A percentile compares a stretch with the other conserved stretches of the same genome.
Evolutionary conservation across 1,284 basidiomycete genomes (phyloP).

Genomic region (Trichosporon coremiiforme): DNA sequence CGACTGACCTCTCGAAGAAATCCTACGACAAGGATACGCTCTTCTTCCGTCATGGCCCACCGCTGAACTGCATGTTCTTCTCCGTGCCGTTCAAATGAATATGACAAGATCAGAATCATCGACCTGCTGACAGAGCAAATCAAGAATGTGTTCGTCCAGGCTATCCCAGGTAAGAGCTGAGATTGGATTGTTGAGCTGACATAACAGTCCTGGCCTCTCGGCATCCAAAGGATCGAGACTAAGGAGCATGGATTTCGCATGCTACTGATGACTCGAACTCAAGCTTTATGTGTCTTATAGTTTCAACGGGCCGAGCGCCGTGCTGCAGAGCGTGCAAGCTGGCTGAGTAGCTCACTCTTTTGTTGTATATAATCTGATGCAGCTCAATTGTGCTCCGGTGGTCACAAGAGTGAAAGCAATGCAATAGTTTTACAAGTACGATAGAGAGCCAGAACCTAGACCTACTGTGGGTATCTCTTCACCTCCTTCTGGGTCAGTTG

Average conservation of each 20-base stretch:
- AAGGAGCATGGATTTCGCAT: constrained; percentile 44
- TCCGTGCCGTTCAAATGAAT: constrained; percentile 46
- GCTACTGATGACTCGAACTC: too few relatives aligned
- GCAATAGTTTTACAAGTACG: constrained; percentile 1
- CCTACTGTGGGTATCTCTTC: constrained; percentile 14
- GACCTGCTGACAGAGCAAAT: constrained; percentile 42
- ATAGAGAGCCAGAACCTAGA: neutral
- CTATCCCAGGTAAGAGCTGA: constrained; percentile 39
- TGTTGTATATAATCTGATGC: neutral
- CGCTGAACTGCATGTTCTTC: constrained; percentile 43
- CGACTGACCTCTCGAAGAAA: constrained; percentile 46
- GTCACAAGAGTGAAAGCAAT: neutral
- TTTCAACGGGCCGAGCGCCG: too few relatives aligned
- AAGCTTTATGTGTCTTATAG: too few relatives aligned
- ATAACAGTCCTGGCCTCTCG: constrained; percentile 41
- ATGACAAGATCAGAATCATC: constrained; percentile 51
- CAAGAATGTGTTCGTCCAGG: constrained; percentile 38
- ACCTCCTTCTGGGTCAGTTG: constrained; percentile 11
- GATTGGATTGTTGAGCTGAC: neutral
- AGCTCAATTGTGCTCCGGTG: neutral
- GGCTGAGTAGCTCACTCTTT: neutral
- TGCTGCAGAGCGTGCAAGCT: too few relatives aligned
- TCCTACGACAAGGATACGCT: constrained; percentile 47
- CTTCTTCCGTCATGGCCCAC: constrained; percentile 43
- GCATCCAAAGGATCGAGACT: constrained; percentile 43